phyloP scores from a whole-genome alignment of 2,329 filamentous ascomycete species.

The Paecilomyces variotii region DNA sequence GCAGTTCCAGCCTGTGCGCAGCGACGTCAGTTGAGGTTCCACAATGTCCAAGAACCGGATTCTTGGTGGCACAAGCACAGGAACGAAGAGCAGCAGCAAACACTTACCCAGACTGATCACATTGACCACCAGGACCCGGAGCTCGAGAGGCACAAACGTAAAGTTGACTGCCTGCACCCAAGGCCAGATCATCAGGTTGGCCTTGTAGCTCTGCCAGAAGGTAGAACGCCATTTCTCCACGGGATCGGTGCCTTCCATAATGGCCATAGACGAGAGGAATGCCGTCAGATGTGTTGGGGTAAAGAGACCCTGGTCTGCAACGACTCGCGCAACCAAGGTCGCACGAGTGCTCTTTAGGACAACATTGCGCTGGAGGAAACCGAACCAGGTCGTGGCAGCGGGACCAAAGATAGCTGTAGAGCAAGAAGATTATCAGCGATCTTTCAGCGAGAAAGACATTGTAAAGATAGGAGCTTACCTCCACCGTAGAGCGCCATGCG shows the following conservation, averaged over 20 bases:
- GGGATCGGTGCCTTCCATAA: slow-evolving; percentile 62
- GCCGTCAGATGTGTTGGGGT: slow-evolving; percentile 73
- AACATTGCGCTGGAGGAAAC: slow-evolving; percentile 65
- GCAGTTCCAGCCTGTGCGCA: slow-evolving; percentile 48
- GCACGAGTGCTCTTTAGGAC: slow-evolving; percentile 55
- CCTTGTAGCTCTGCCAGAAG: slow-evolving; percentile 63
- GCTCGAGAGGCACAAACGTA: slow-evolving; percentile 72
- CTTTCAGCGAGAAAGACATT: slow-evolving; percentile 1
- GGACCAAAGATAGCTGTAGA: slow-evolving; percentile 70
- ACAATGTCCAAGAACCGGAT: background rate
- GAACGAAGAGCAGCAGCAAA: background rate
- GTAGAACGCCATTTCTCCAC: slow-evolving; percentile 63
- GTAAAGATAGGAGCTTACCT: slow-evolving; percentile 24
- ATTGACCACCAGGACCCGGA: slow-evolving; percentile 81
- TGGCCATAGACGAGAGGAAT: slow-evolving; percentile 79
- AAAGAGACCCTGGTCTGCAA: slow-evolving; percentile 72
- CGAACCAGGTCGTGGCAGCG: slow-evolving; percentile 79
- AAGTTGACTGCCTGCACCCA: slow-evolving; percentile 81
- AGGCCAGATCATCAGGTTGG: slow-evolving; percentile 88
- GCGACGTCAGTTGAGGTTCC: slow-evolving; percentile 9
- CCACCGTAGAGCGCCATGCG: slow-evolving; percentile 44
- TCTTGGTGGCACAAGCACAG: background rate
- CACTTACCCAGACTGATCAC: slow-evolving; percentile 60
- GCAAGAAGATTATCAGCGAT: background rate
- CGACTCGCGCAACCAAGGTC: slow-evolving; percentile 71